These are phyloP conservation scores for Metarhizium anisopliae DNA, from an alignment of 2,329 filamentous ascomycete genomes.

Conservation along the genomic window DNA sequence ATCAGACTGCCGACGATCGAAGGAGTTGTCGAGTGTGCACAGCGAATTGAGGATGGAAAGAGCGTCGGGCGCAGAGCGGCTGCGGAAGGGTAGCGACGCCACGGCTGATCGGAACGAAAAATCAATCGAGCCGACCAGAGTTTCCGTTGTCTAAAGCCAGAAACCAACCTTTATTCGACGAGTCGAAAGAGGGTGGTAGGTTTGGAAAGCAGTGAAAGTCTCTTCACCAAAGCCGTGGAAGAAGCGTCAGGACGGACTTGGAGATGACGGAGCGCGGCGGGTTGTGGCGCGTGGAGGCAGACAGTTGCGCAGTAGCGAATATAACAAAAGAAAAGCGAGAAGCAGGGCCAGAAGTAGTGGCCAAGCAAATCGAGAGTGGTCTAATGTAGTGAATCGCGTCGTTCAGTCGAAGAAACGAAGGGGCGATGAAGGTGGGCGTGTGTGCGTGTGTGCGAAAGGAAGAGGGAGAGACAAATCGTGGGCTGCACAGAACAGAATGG, in stretches of 20 bases:
- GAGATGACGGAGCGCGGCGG: conserved; percentile 14
- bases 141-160: conserved; percentile 6
- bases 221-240: conserved; percentile 22
- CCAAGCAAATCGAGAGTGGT: not conserved
- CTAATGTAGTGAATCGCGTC: conserved; percentile 8
- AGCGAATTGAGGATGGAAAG: not conserved
- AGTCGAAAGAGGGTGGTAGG: conserved; percentile 14
- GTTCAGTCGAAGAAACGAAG: conserved; percentile 5
- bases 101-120: conserved; percentile 4
- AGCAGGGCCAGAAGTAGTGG: conserved; percentile 4
- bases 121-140: not conserved
- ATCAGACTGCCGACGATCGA: not conserved
- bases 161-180: conserved; percentile 10
- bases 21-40: not conserved
- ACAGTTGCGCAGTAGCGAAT: conserved; percentile 5
- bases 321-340: conserved; percentile 10
- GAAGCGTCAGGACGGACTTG: conserved; percentile 18
- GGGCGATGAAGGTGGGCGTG: conserved; percentile 1
- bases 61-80: not conserved
- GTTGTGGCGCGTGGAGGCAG: conserved; percentile 15
- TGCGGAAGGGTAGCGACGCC: conserved; percentile 3
- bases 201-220: conserved; percentile 16
- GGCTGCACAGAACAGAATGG: conserved; percentile 20
- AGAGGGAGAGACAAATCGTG: conserved; percentile 19
- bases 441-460: conserved; percentile 7